Evolutionary conservation across 2,329 filamentous ascomycete species (phyloP), one percentile per base, ranked within the genome.

Genomic region (Dothideomycetidae sp.): DNA sequence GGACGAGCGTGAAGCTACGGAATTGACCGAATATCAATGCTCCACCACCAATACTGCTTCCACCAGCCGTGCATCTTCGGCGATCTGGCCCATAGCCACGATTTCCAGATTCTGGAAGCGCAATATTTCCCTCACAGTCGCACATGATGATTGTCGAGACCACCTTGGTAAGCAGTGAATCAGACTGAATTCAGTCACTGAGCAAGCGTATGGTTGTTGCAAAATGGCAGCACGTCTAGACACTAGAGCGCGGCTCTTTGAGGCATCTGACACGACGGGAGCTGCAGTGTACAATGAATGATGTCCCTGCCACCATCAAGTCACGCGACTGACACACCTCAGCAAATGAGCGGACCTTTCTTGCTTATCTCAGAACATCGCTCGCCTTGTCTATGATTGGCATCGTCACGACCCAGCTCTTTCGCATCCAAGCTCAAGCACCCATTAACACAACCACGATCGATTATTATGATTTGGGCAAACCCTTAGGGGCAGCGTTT

Each of bases 271-370:
- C n/a, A n/a, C n/a, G n/a, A n/a, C n/a, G n/a, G n/a, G n/a, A n/a
- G n/a, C n/a, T n/a, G n/a, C n/a, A n/a, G n/a, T n/a, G n/a, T n/a
- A n/a, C n/a, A n/a, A n/a, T n/a, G n/a, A n/a, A n/a, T n/a, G n/a
- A n/a, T n/a, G n/a, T n/a, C n/a, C n/a, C n/a, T n/a, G n/a, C n/a
- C n/a, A n/a, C n/a, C n/a, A n/a, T n/a, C n/a, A n/a, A n/a, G n/a
- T n/a, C n/a, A n/a, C n/a, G n/a, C n/a, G 21, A n/a, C 21, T 26
- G n/a, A 26, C 21, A 7, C 21, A 26, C n/a, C 21, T 7, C 48
- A 83, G 79, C 80, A 26, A 68, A 83, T 38, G 78, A 85, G 56
- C 66, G 79, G 40, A 85, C 79, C 12, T 85, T 78, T 51, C 69
- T 85, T 12, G 76, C 69, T 18, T 84, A 83, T 53, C 65, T 83